Evolutionary conservation across 495 filamentous ascomycete species (phyloP), one percentile per base, ranked within the genome.

Genomic region (Aspergillus coremiiformis): DNA sequence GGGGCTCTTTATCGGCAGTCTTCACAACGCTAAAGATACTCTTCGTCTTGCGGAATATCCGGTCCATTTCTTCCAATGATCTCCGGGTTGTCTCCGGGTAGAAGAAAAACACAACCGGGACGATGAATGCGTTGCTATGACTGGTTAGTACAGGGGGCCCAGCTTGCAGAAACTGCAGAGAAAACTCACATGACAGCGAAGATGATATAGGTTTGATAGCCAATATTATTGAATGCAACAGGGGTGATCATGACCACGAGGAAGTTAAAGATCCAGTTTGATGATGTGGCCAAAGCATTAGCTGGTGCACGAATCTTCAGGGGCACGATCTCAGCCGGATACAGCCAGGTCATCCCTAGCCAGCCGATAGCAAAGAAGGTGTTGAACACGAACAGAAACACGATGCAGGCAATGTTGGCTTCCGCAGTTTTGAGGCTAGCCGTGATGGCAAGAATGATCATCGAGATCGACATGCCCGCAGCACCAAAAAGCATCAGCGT

Each of bases 311-410:
- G 79, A 57, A 87, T 87, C 29, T 82, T 78, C 33, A 89, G 67
- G 14, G 84, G 85, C 3, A 70, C 84, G 56, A 89, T 83, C 60
- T 89, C 85, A 49, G 83, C 86, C 1, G 82, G 80, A 60, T 89
- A 90, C 20, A 90, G 69, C 84, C 76, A 86, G 47, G 83, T 84
- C 83, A 88, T 88, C 24, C 84, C 85, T 19, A 88, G 73, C 86
- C 85, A 89, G 14, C 85, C 86, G 51, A 87, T 69, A 4, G 84
- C 84, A 57, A 89, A 90, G 71, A 88, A 88, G 1, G 83, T 84
- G 62, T 84, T 85, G 73, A 86, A 89, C 20, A 86, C 70, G 64
- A 90, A 90, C 24, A 86, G 66, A 60, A 89, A 84, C 6, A 82
- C 74, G 0, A 77, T 73, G 12, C 78, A 78, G 2, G 71, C 77